Evolutionary conservation across 192 early-diverging fungal species (phyloP).

Genomic region (Mortierella hygrophila): DNA sequence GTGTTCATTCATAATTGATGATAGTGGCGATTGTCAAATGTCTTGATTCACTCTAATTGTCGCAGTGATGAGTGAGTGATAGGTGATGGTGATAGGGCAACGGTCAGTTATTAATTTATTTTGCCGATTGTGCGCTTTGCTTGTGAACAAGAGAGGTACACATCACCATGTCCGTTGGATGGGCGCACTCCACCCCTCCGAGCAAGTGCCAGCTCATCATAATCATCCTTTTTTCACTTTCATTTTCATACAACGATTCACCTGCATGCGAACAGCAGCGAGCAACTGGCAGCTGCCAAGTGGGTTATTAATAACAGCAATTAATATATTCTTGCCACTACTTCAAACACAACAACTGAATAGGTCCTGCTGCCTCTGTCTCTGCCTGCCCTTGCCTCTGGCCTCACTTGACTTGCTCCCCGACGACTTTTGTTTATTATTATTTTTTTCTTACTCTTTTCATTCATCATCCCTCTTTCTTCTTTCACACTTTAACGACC

Average conservation of each 20-base stretch:
- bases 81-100: too few species aligned
- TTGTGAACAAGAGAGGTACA: too few species aligned
- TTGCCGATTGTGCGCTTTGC: too few species aligned
- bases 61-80: too few species aligned
- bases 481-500: conserved; percentile 4
- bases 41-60: too few species aligned
- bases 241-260: neutral
- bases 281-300: too few species aligned
- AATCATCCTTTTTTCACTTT: neutral
- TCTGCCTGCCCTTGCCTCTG: neutral
- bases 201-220: neutral
- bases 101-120: too few species aligned
- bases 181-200: neutral
- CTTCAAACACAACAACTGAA: neutral
- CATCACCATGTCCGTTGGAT: neutral
- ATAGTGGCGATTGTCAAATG: neutral
- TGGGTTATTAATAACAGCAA: conserved; percentile 4
- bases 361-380: neutral
- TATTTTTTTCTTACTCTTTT: neutral
- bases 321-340: neutral
- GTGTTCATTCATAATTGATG: neutral
- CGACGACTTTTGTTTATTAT: neutral
- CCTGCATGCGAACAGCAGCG: neutral
- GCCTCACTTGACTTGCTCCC: neutral
- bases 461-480: neutral